Evolutionary conservation across 2,329 filamentous ascomycete genomes (phyloP), one percentile per base, ranked within the genome.

Genomic region (Paraphaeosphaeria minitans): DNA sequence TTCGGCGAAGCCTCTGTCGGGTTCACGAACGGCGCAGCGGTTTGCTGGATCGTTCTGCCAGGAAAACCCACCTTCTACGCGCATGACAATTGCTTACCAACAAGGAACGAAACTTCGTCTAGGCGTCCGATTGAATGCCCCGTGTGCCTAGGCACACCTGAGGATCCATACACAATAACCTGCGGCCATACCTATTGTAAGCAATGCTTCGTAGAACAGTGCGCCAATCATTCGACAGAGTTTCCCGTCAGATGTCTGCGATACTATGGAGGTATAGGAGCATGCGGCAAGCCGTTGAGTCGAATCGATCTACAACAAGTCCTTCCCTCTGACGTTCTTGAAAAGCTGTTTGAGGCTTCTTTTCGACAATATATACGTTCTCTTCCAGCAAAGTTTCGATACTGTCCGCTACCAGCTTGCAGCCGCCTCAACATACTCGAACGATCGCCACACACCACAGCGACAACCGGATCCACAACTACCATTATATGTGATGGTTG

Each of bases 121-220:
- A 19, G 2, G 10, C 19, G 6, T 1, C 4, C n/a, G 10, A n/a
- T 8, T 7, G 3, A 42, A 9, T 50, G 47, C 27, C 47, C 47
- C n/a, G 47, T 50, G 9, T 50, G 47, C n/a, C 19, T 6, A 9
- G n/a, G 27, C 19, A 14, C 27, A n/a, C 27, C 47, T 21, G 39
- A 21, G n/a, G 39, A 42, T 19, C 33, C 58, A 7, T 42, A 57
- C 35, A 39, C 46, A 39, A 53, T 52, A 16, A 21, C 46, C 3
- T 63, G 58, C 49, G 39, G 39, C 22, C 60, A 63, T 31, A 57
- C 39, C 2, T 63, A 63, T 10, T 42, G 39, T 19, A 42, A 42
- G 39, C 16, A 42, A 42, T 42, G 39, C 39, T 42, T 42, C 39
- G 19, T 42, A 4, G 39, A 19, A 6, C 39, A 42, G 19, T 42